Evolutionary conservation across 257 asterid species (phyloP), one percentile per base, ranked within the genome.

Genomic region (Parsonsia alboflavescens): DNA sequence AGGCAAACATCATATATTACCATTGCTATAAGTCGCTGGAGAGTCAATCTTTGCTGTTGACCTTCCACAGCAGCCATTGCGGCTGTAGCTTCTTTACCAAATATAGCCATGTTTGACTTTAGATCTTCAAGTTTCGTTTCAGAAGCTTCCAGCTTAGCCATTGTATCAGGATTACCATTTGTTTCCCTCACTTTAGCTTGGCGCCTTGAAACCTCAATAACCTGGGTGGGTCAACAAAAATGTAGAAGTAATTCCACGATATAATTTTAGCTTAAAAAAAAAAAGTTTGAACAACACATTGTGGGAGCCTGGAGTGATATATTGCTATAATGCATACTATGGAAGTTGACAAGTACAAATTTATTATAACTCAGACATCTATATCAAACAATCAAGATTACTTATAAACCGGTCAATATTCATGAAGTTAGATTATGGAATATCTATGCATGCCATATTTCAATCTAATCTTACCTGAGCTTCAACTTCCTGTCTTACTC

Each of bases 401-500:
- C 13, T 54, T 8, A 54, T 33, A 71, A 11, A 10, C 50, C 28
- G 3, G n/a, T 49, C 49, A 69, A 41, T 41, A 17, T 53, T 21
- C 50, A 50, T 10, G 7, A 52, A 42, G 33, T 61, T 56, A 68
- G 49, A 42, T 67, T 56, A 33, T 17, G 39, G 11, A 54, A 39
- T 16, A 26, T 24, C 17, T 21, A 13, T 17, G 26, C 7, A 45
- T 28, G 70, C 28, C 66, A 33, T n/a, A 26, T 54, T 54, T 45
- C 44, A 45, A 26, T 69, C 24, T 15, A 30, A 52, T 70, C 74
- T 70, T 45, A 95, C 99, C 99, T 95, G 99, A 82, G 97, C 93
- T 85, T 95, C 99, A 36, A 96, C 93, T 78, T 95, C 99, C 83
- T 95, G 99, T 64, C 98, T 87, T 92, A 95, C 87, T 86, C 96